Percentiles rank a stretch among this genome's conserved stretches.
Evolutionary conservation across 805 yeast genomes (phyloP).

Genomic region (Pichia phayaonensis): DNA sequence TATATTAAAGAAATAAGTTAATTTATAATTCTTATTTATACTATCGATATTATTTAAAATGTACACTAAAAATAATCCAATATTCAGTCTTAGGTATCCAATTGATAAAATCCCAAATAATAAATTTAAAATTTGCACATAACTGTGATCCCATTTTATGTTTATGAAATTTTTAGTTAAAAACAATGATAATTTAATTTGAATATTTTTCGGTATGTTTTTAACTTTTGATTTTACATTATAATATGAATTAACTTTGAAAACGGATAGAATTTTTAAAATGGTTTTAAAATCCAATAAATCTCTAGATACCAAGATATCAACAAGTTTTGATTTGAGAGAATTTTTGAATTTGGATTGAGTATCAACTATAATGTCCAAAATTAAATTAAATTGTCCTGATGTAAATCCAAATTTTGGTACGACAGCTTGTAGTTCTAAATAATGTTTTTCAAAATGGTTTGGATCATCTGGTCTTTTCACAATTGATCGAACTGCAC

Average conservation of each 20-base stretch:
- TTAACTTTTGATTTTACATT: constrained; percentile 10
- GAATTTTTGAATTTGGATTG: constrained; percentile 7
- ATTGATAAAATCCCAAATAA: constrained; percentile 22
- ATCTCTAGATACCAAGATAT: constrained; percentile 16
- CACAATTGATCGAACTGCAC: not conserved
- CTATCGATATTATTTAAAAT: constrained; percentile 8
- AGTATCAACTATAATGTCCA: constrained; percentile 17
- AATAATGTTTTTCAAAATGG: constrained; percentile 1
- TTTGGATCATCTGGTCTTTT: not conserved
- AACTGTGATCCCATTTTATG: constrained; percentile 16
- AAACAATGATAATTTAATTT: constrained; percentile 16
- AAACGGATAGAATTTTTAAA: constrained; percentile 16
- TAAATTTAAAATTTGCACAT: constrained; percentile 16
- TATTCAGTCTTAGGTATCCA: constrained; percentile 20
- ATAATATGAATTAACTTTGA: constrained; percentile 18
- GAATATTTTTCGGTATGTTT: constrained; percentile 13
- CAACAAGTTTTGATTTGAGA: constrained; percentile 14
- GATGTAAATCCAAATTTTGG: constrained; percentile 20
- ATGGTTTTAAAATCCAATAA: constrained; percentile 18
- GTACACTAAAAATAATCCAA: constrained; percentile 17
- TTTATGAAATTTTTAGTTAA: constrained; percentile 17
- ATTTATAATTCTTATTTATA: constrained; percentile 17
- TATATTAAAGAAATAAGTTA: constrained; percentile 15
- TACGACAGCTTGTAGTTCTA: constrained; percentile 15
- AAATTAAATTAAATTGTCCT: constrained; percentile 13